These are phyloP conservation scores for Dryas drummondii DNA, from an alignment of 306 rosid species.

Conservation along the genomic window DNA sequence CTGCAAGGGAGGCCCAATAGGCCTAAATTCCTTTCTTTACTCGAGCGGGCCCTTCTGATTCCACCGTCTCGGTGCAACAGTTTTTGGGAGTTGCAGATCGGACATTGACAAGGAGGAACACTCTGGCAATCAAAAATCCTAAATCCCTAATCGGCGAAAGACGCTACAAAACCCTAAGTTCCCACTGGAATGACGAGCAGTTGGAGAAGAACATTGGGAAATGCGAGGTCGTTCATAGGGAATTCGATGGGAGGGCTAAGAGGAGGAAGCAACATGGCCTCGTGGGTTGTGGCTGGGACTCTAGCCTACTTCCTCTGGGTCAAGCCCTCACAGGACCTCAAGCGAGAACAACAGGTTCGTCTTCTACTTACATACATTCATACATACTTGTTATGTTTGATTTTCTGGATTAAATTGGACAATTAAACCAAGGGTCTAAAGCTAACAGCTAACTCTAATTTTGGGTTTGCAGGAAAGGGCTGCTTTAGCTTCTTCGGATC, in stretches of 20 bases:
- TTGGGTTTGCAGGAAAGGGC: conserved; percentile 50
- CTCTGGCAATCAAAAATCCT: background rate
- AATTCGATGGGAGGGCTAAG: conserved; percentile 83
- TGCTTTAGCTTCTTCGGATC: conserved; percentile 67
- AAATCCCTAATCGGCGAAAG: background rate
- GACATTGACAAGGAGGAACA: background rate
- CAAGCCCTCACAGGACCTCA: conserved; percentile 86
- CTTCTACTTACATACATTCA: background rate
- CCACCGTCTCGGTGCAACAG: conserved; percentile 34
- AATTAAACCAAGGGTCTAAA: no score
- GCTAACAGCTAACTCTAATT: background rate
- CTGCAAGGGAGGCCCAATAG: no score
- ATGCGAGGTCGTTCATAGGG: conserved; percentile 64
- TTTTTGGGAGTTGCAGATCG: background rate
- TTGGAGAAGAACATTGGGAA: conserved; percentile 79
- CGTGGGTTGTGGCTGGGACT: conserved; percentile 95
- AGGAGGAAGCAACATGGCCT: conserved; percentile 77
- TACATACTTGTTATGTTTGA: no score
- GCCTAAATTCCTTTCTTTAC: background rate
- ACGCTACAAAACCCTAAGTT: background rate
- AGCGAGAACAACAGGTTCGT: conserved; percentile 64
- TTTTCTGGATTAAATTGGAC: no score
- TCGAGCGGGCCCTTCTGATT: background rate
- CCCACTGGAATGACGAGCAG: conserved; percentile 44
- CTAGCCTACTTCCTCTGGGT: conserved; percentile 92